Evolutionary conservation across 179 eudicot species (phyloP).

Genomic region (Silene vulgaris): DNA sequence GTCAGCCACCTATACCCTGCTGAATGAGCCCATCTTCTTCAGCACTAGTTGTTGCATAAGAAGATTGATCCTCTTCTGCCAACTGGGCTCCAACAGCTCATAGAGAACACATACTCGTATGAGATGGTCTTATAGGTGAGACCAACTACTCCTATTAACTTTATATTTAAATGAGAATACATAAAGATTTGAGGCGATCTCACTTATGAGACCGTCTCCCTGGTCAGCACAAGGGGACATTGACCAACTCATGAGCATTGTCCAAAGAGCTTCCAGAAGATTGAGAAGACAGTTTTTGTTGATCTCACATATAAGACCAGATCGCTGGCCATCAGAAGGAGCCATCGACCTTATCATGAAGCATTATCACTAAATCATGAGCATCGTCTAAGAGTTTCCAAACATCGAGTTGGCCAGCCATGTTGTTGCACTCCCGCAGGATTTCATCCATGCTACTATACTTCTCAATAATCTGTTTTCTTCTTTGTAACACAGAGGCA

Average conservation of each 20-base stretch:
- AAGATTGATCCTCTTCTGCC: neutral
- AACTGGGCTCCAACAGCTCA: neutral
- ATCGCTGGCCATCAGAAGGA: constrained; percentile 9
- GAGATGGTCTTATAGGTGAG: no score
- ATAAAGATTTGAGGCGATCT: neutral
- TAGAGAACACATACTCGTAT: no score
- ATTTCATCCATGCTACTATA: constrained; percentile 91
- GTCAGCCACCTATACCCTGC: neutral
- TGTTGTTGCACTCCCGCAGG: constrained; percentile 76
- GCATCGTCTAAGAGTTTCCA: constrained; percentile 91
- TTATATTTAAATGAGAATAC: neutral
- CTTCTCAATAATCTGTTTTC: constrained; percentile 82
- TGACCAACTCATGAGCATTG: constrained; percentile 56
- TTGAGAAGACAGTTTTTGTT: constrained; percentile 32
- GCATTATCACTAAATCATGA: constrained; percentile 69
- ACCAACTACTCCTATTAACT: no score
- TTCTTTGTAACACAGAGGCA: constrained; percentile 81
- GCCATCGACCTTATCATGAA: constrained; percentile 61
- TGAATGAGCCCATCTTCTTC: neutral
- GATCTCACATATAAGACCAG: no score
- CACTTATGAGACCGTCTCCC: neutral
- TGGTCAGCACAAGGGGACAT: constrained; percentile 10
- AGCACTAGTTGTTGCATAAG: neutral
- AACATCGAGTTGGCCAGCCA: constrained; percentile 89
- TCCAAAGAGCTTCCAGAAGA: constrained; percentile 88